Conservation (phyloP, 306 rosid species). For the Sesbania bispinosa region DNA sequence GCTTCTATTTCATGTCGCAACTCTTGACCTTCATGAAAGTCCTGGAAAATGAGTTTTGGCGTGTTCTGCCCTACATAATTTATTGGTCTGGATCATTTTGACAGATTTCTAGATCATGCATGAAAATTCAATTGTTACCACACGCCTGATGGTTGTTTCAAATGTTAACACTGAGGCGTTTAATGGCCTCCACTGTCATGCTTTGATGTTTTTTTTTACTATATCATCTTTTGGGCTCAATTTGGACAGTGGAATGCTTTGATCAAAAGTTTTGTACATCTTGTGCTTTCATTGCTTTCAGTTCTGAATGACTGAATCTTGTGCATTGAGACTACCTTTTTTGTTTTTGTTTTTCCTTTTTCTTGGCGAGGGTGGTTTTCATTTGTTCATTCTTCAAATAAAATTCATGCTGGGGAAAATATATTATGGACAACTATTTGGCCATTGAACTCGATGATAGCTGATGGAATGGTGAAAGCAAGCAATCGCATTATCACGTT, state of each 20-base stretch:
- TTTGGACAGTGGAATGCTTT: conserved; percentile 16
- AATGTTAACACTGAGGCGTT: conserved; percentile 16
- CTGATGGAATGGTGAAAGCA: too few relatives aligned
- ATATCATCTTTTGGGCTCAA: background rate
- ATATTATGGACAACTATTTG: too few relatives aligned
- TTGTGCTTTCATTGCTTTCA: conserved; percentile 2
- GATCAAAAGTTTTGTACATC: conserved; percentile 6
- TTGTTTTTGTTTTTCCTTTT: too few relatives aligned
- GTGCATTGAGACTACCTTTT: background rate
- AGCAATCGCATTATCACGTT: too few relatives aligned
- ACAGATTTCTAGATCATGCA: conserved; percentile 17
- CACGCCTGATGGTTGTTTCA: conserved; percentile 11
- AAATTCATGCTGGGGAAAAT: too few relatives aligned
- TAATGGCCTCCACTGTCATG: conserved; percentile 6
- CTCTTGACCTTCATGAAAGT: conserved; percentile 7
- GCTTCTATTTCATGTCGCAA: conserved; percentile 9
- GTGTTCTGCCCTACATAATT: conserved; percentile 7
- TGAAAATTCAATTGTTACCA: conserved; percentile 1
- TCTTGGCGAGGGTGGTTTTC: too few relatives aligned
- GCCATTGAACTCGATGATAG: too few relatives aligned
- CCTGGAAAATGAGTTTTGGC: conserved; percentile 21
- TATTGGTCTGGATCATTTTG: conserved; percentile 33
- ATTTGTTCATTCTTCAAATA: too few relatives aligned
- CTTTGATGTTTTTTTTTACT: too few relatives aligned
- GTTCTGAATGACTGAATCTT: background rate